These are phyloP conservation scores for Otatea glauca DNA, from an alignment of 176 grass and related monocot genomes.

Conservation along the genomic window DNA sequence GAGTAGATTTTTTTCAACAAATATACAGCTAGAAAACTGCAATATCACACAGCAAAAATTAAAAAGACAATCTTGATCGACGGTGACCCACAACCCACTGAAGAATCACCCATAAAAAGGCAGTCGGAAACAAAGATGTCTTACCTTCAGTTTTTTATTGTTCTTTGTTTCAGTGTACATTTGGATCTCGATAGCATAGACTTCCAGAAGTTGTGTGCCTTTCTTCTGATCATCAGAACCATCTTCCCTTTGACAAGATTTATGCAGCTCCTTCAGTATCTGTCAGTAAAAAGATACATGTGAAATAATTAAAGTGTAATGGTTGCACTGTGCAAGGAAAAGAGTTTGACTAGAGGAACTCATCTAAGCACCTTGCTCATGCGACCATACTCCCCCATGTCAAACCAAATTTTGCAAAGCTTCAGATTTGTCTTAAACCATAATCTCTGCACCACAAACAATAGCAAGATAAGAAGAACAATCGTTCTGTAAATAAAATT, in stretches of 20 bases:
- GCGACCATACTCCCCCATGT: constrained; percentile 90
- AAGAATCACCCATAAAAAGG: constrained; percentile 10
- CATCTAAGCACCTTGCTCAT: constrained; percentile 87
- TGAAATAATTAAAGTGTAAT: constrained; percentile 9
- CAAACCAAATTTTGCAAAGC: constrained; percentile 99
- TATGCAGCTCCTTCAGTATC: constrained; percentile 90
- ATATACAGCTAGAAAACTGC: background rate
- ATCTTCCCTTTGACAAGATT: constrained; percentile 97
- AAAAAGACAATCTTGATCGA: constrained; percentile 3
- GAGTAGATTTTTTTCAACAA: background rate
- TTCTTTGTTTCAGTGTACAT: constrained; percentile 99
- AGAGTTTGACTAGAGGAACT: constrained; percentile 4
- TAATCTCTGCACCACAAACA: constrained; percentile 69
- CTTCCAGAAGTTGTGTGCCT: constrained; percentile 99
- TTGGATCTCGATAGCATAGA: constrained; percentile 99
- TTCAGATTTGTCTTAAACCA: constrained; percentile 99
- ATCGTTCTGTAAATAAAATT: background rate
- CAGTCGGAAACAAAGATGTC: background rate
- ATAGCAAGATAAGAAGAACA: constrained; percentile 31
- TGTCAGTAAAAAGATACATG: constrained; percentile 28
- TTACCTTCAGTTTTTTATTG: constrained; percentile 97
- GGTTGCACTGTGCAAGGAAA: background rate
- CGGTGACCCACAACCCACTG: background rate
- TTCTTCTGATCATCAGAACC: constrained; percentile 99
- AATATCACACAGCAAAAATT: background rate